Base-by-base conservation (phyloP, 2,329 filamentous ascomycete species). In the Xylaria multiplex region DNA sequence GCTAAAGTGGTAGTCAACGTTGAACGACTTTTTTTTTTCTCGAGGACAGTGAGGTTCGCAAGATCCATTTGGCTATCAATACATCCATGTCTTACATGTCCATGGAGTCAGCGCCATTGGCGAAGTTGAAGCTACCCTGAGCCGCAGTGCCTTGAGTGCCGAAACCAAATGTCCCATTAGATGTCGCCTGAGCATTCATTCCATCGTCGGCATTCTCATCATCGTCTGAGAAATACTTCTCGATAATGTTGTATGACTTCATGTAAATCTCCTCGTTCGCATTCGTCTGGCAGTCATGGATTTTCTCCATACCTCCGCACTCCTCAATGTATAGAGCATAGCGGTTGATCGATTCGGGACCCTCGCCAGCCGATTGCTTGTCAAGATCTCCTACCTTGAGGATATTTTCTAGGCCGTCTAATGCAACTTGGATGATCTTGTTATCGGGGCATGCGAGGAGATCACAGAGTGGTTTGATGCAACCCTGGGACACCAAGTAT, bases 261-360 rank as follows among this genome's bases (percentile, higher is more conserved):
- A 99, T 98, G 87, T 99, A 99, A 75, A 99, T 99, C 83, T 99
- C 96, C 83, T 99, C 96, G 83, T 99, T 99, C 84, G 95, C 95
- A 77, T 99, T 99, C 85, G 96, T 97, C 86, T 99, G 96, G 88
- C 96, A 98, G 75, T 98, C 95, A 83, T 99, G 96, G 74, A 99
- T 98, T 90, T 98, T 98, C 85, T 98, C 96, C 96, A 99, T 99
- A 72, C 96, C 96, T 77, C 93, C 93, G 73, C 94, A 97, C 82
- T 99, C 96, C 83, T 99, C 96, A 73, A 99, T 99, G 82, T 97
- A 98, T 70, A 99, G 88, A 53, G 96, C 96, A 77, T 97, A 99
- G 71, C 93, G 91, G 89, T 99, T 99, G 83, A 99, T 93, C 57
- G 89, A 87, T 70, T 95, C 91, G 59, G 86, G 83, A 65, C 87